Conservation (phyloP, 495 filamentous ascomycete species). For the Aspergillus cristatus region DNA sequence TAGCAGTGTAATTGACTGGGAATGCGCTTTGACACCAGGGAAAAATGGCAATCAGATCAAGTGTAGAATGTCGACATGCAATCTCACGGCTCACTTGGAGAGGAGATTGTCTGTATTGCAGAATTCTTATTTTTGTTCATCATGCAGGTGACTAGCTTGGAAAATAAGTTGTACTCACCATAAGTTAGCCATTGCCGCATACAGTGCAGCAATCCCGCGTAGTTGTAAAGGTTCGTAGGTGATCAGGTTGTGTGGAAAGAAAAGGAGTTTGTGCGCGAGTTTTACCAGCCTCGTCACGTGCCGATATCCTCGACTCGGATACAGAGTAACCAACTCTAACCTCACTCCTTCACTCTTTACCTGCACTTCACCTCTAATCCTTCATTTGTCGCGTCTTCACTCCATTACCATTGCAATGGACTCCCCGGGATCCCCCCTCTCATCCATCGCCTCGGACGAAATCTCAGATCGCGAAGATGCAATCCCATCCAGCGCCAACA, state of each 20-base stretch:
- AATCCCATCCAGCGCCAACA: conserved; percentile 33
- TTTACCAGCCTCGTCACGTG: conserved; percentile 23
- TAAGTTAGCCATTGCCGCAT: no score
- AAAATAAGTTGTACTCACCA: conserved; percentile 5
- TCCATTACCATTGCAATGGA: conserved; percentile 27
- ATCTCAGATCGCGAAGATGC: conserved; percentile 40
- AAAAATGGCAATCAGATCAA: conserved; percentile 45
- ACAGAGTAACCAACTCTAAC: no score
- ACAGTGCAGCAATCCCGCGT: no score
- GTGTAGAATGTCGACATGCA: conserved; percentile 48
- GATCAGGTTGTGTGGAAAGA: no score
- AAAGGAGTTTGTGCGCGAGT: no score
- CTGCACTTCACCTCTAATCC: not conserved
- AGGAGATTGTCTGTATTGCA: conserved; percentile 49
- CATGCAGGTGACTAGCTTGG: not conserved
- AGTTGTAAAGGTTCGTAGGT: not conserved
- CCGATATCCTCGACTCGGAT: conserved; percentile 17
- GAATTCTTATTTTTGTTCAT: conserved; percentile 34
- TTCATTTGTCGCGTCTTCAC: not conserved
- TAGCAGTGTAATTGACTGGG: no score
- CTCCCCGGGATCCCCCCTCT: conserved; percentile 42
- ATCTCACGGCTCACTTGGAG: conserved; percentile 28
- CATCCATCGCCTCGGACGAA: conserved; percentile 41
- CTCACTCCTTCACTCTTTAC: no score
- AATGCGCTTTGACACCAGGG: no score